Evolutionary conservation across 495 filamentous ascomycete genomes (phyloP).

Genomic region (Podospora didyma): DNA sequence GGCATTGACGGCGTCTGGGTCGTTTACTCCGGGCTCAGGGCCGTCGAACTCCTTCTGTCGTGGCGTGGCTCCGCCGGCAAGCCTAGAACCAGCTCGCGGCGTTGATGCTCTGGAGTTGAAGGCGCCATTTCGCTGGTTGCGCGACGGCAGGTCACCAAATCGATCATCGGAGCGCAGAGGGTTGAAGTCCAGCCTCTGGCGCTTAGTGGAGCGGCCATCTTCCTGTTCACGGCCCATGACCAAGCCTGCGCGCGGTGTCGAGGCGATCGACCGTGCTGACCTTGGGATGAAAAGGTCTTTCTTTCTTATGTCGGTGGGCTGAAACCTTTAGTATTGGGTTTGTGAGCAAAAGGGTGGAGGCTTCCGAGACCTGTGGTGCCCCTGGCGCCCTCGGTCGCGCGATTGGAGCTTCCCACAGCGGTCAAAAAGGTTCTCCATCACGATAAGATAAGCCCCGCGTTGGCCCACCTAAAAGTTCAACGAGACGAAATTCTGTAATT

Average conservation of each 20-base stretch:
- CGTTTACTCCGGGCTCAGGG: conserved; percentile 44
- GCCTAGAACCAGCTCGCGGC: conserved; percentile 39
- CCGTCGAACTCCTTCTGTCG: conserved; percentile 52
- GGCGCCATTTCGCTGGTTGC: conserved; percentile 26
- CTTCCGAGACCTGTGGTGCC: no score
- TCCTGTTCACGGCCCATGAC: conserved; percentile 36
- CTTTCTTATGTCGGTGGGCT: no score
- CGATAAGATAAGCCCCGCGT: conserved; percentile 37
- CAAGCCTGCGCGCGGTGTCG: background rate
- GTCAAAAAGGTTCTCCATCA: background rate
- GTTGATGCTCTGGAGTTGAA: conserved; percentile 44
- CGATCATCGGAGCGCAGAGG: conserved; percentile 52
- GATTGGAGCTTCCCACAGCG: no score
- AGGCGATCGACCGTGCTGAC: conserved; percentile 1
- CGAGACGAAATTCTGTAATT: conserved; percentile 18
- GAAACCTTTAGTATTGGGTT: no score
- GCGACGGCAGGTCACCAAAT: conserved; percentile 53
- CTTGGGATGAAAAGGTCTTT: no score
- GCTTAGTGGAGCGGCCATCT: conserved; percentile 53
- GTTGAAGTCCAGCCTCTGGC: conserved; percentile 58
- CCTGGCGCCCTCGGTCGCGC: no score
- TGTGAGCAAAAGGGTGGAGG: no score
- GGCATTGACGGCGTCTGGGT: conserved; percentile 49
- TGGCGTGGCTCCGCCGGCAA: conserved; percentile 40
- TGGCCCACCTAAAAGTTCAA: conserved; percentile 36